phyloP scores from a whole-genome alignment of 768 basidiomycete genomes.

The Sporobolomyces roseus region DNA sequence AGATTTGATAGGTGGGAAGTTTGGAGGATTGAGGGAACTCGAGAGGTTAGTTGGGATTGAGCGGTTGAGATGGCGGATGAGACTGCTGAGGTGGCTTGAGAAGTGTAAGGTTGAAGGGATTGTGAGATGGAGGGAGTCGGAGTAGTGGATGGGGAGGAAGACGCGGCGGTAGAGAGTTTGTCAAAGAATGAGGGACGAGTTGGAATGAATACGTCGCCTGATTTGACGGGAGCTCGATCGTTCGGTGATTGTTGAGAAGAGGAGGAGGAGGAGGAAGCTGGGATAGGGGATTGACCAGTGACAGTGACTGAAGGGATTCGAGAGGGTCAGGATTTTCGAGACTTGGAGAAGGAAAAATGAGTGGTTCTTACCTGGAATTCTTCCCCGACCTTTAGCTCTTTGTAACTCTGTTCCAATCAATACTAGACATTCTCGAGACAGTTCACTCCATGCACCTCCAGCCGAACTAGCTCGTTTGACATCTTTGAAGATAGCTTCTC shows the following conservation, averaged over 20 bases:
- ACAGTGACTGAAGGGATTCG: not conserved
- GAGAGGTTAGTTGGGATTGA: slow-evolving; percentile 1
- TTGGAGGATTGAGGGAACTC: slow-evolving; percentile 38
- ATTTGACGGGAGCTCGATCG: slow-evolving; percentile 7
- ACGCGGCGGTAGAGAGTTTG: slow-evolving; percentile 18
- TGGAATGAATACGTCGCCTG: slow-evolving; percentile 29
- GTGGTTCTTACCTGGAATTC: slow-evolving; percentile 21
- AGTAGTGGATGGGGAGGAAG: not conserved
- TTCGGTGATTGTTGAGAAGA: not conserved
- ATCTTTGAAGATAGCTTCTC: slow-evolving; percentile 41
- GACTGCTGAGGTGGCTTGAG: not conserved
- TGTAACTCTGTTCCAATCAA: slow-evolving; percentile 39
- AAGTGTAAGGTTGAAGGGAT: slow-evolving; percentile 6
- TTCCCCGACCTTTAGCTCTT: slow-evolving; percentile 27
- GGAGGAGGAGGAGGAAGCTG: not conserved
- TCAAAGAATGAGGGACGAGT: slow-evolving; percentile 34
- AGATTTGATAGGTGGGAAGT: not conserved
- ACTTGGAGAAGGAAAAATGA: too few species aligned
- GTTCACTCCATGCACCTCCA: slow-evolving; percentile 35
- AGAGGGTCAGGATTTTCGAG: too few species aligned
- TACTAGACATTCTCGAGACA: slow-evolving; percentile 36
- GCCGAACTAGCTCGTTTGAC: slow-evolving; percentile 15
- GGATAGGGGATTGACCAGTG: not conserved
- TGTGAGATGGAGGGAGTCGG: not conserved
- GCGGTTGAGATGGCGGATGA: slow-evolving; percentile 19